Evolutionary conservation across 2,329 filamentous ascomycete genomes (phyloP), one percentile per base, ranked within the genome.

Genomic region (Claviceps digitariae): DNA sequence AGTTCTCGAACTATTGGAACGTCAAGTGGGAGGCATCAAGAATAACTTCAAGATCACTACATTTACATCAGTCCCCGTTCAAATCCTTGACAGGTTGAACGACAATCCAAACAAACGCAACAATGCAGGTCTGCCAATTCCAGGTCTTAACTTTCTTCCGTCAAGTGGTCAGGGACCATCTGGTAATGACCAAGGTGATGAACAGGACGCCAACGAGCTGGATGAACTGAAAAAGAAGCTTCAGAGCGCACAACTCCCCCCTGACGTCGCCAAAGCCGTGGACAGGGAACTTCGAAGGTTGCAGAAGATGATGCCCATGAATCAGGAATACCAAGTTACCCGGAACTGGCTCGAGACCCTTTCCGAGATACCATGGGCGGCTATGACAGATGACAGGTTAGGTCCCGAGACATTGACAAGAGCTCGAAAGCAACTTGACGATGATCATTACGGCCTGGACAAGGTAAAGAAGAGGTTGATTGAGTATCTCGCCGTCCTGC

Each of bases 401-500:
- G 89, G 90, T 8, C 78, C 81, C 0, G 84, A 89, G 10, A 96
- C 90, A 0, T 68, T 97, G 54, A 76, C 79, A 55, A 79, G 78
- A 60, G 93, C 93, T 7, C 82, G 89, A 52, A 87, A 90, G 69
- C 93, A 97, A 67, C 78, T 98, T 6, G 90, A 98, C 62, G 84
- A 94, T 58, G 93, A 98, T 64, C 93, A 98, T 67, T 97, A 97
- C 61, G 93, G 93, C 0, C 74, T 98, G 15, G 90, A 97, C 57
- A 94, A 91, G 69, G 91, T 98, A 64, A 98, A 98, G 80, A 96
- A 95, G 77, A 80, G 93, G 45, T 70, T 98, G 23, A 77, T 98
- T 5, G 94, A 97, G 67, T 98, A 98, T 64, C 76, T 98, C 45
- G 94, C 93, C 2, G 93, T 98, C n/a, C 75, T 98, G 51, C 86